Conservation (phyloP, 768 basidiomycete genomes). For the Tricholoma matsutake region DNA sequence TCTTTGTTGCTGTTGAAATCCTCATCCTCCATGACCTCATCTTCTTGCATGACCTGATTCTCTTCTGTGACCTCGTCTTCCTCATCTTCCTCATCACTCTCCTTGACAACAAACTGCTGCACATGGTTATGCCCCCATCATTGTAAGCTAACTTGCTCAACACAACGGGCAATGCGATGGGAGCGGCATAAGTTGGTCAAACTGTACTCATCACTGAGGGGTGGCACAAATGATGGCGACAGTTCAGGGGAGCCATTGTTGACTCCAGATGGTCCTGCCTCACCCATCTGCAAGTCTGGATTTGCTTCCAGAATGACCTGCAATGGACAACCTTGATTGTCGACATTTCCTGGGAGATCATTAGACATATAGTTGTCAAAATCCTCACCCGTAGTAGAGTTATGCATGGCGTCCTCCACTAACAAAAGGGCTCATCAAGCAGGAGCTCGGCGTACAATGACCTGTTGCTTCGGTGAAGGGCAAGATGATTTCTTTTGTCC, state of each 20-base stretch:
- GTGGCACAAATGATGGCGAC: not conserved
- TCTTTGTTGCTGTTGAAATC: not conserved
- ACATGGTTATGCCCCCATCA: not conserved
- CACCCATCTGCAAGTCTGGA: not conserved
- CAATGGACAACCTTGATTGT: not conserved
- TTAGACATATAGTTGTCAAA: not conserved
- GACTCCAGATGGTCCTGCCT: not conserved
- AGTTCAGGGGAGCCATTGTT: not conserved
- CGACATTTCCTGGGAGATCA: not conserved
- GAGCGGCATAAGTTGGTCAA: not conserved
- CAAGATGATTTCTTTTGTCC: not conserved
- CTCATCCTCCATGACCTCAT: not conserved
- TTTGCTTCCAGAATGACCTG: not conserved
- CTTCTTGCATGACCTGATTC: not conserved
- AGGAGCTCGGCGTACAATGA: not conserved
- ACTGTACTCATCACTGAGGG: not conserved
- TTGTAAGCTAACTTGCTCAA: not conserved
- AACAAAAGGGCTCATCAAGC: not conserved
- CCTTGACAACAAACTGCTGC: not conserved
- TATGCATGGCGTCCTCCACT: not conserved
- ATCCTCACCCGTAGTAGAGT: not conserved
- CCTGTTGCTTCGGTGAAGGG: not conserved
- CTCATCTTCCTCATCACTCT: slow-evolving; percentile 1
- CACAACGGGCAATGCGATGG: not conserved
- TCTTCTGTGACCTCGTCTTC: not conserved